Evolutionary conservation across 345 rosid genomes (phyloP), one percentile per base, ranked within the genome.

Genomic region (Euphorbia tirucalli): DNA sequence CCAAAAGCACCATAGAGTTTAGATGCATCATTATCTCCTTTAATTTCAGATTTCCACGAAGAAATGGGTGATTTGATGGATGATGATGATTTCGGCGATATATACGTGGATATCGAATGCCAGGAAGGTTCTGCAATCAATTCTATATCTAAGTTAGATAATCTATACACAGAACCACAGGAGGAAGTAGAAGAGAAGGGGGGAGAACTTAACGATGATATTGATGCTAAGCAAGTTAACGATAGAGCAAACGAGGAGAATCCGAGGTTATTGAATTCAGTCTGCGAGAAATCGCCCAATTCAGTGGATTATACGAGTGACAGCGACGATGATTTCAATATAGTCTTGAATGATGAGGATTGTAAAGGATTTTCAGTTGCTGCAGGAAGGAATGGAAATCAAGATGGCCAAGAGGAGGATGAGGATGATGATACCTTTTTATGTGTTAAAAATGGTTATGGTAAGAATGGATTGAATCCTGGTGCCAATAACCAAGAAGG

Each of bases 271-370:
- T 24, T 10, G 24, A 68, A 22, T 55, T 68, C 70, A 10, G 50
- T 62, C 21, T 39, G 61, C 28, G 83, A 75, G 73, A 68, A 48
- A 49, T 73, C 25, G 21, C 54, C 52, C 30, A 44, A 24, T 37
- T 59, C 61, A 56, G 86, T 73, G 49, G 80, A 50, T 13, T 73
- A 71, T 11, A 80, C 35, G 58, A 86, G 87, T 66, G 91, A 87
- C 19, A 84, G 90, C 59, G 91, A 89, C 11, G 93, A 84, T 70
- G 93, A 89, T 72, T 77, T 91, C 73, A 85, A 85, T 61, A 91
- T 89, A 19, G 85, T 91, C 21, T 68, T 87, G 75, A 84, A 87
- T 58, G 90, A 91, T 25, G 95, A 83, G 50, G 89, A 83, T 71
- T 79, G 85, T 28, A 32, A 77, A 30, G 54, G 41, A 39, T 25